Evolutionary conservation across 2,329 filamentous ascomycete species (phyloP), one percentile per base, ranked within the genome.

Genomic region (Parastagonospora nodorum): DNA sequence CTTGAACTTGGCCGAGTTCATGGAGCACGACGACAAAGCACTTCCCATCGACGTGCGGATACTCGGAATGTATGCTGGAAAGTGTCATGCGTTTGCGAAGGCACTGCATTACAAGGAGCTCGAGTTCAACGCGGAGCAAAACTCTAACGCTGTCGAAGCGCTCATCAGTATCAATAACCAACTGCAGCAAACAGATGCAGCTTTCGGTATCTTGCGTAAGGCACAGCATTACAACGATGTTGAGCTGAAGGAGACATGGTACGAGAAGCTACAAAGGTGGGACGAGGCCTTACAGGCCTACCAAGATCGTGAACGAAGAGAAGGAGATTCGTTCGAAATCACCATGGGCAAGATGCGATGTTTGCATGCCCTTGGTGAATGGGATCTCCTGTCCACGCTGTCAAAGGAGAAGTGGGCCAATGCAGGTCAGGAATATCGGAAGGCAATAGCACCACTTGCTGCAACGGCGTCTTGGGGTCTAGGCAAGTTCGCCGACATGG

Each of bases 271-370:
- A 41, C 92, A 97, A 73, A 87, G 94, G 51, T 99, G 95, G 95
- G 95, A 99, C 60, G 95, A 99, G 74, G 94, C 94, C 2, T 80
- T 99, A 48, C 86, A 88, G 39, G 95, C 94, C 41, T 97, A 97
- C 69, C 90, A 94, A 64, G 88, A 90, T 68, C 88, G 93, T 38
- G 93, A 97, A 59, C 81, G 90, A 28, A 84, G 84, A 28, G 84
- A 87, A 54, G 80, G 81, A 9, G 77, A 80, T 32, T 92, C 91
- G 0, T 91, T 99, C 53, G 94, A 97, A 53, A 91, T 99, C 46
- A 92, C 96, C 30, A 97, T 99, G 92, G 94, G 94, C 60, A 99
- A 99, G 77, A 99, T 99, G 94, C 87, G 94, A 41, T 99, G 94
- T 81, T 78, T 97, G 57, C 94, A 99, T 71, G 95, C 94, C 8